phyloP scores from a whole-genome alignment of 129 eudicot genomes.

The Ambrosia trifida region DNA sequence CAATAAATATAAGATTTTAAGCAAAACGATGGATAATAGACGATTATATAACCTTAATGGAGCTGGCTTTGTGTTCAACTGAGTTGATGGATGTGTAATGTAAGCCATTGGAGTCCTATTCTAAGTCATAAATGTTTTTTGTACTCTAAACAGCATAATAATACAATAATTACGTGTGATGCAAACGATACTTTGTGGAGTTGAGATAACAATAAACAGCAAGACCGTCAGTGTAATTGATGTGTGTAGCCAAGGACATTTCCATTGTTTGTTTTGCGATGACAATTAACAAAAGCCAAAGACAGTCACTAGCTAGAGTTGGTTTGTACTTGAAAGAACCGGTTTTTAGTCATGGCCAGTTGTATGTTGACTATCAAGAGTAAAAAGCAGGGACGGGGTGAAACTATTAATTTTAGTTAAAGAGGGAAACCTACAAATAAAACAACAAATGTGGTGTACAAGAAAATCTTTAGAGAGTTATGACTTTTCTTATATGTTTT shows the following conservation, averaged over 20 bases:
- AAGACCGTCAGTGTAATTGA: constrained; percentile 64
- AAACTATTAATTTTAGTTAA: too few species aligned
- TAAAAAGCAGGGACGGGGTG: too few species aligned
- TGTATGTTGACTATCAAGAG: too few species aligned
- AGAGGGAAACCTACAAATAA: too few species aligned
- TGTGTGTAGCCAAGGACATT: constrained; percentile 80
- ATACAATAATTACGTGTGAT: background rate
- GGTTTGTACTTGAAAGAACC: too few species aligned
- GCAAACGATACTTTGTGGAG: constrained; percentile 50
- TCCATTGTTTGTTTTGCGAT: too few species aligned
- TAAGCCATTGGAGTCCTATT: constrained; percentile 63
- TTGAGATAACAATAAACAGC: constrained; percentile 53
- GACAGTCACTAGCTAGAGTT: too few species aligned
- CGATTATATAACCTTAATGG: constrained; percentile 54
- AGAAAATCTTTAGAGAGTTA: too few species aligned
- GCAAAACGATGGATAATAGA: background rate
- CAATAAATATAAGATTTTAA: background rate
- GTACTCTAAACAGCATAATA: background rate
- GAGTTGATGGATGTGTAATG: constrained; percentile 55
- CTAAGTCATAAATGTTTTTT: background rate
- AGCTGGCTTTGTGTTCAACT: constrained; percentile 75
- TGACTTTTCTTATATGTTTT: too few species aligned
- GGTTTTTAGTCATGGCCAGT: too few species aligned
- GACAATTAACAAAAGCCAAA: too few species aligned
- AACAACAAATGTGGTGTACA: too few species aligned